phyloP scores from a whole-genome alignment of 2,329 filamentous ascomycete species.

The Aspergillus neoniger region DNA sequence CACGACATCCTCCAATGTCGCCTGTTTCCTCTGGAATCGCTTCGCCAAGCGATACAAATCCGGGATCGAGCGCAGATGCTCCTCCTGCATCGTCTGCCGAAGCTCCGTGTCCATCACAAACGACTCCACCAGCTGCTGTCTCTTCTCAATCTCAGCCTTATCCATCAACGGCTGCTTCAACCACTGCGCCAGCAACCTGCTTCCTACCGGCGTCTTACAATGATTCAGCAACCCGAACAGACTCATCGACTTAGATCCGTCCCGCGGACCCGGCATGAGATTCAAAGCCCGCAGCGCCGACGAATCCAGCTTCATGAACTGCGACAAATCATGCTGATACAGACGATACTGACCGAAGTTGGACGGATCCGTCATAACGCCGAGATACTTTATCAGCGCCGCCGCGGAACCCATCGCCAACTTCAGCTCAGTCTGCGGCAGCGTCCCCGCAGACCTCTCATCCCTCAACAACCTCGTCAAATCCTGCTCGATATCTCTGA shows the following conservation, averaged over 20 bases:
- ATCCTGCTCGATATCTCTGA: conserved; percentile 94
- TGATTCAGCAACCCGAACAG: conserved; percentile 91
- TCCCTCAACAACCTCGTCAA: conserved; percentile 83
- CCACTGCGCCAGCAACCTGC: conserved; percentile 89
- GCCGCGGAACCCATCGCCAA: conserved; percentile 94
- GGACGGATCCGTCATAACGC: conserved; percentile 82
- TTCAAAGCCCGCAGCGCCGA: conserved; percentile 92
- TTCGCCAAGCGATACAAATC: conserved; percentile 93
- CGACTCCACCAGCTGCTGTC: conserved; percentile 91
- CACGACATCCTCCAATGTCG: conserved; percentile 93
- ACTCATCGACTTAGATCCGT: conserved; percentile 97
- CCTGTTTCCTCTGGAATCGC: conserved; percentile 87
- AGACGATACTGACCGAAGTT: conserved; percentile 98
- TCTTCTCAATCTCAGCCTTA: conserved; percentile 80
- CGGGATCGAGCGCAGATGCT: conserved; percentile 87
- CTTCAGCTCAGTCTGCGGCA: conserved; percentile 91
- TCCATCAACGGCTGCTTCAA: conserved; percentile 97
- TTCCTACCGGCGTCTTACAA: conserved; percentile 94
- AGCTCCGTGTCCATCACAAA: conserved; percentile 93
- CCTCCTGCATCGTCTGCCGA: conserved; percentile 93
- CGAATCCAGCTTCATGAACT: conserved; percentile 98
- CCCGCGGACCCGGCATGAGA: conserved; percentile 91
- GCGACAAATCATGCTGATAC: conserved; percentile 93
- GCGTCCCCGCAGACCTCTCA: conserved; percentile 71
- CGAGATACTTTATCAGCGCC: conserved; percentile 90